A percentile compares a stretch with the other conserved stretches of the same genome.
phyloP scores from a whole-genome alignment of 305 asterid species.

The Solanum chacoense region DNA sequence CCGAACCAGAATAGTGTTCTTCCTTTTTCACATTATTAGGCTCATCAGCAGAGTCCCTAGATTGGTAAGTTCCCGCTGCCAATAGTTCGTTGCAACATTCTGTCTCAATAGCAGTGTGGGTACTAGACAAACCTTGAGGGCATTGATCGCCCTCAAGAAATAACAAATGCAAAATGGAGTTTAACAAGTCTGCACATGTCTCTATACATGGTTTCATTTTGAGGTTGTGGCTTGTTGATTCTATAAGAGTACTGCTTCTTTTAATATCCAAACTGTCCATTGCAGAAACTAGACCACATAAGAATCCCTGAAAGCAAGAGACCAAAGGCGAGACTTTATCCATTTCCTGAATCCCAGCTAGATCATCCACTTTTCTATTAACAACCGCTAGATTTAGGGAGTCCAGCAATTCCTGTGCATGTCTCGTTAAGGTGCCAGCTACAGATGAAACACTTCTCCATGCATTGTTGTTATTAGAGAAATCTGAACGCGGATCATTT shows the following conservation, averaged over 20 bases:
- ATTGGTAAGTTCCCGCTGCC: neutral
- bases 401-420: conserved; percentile 28
- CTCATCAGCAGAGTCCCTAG: conserved; percentile 6
- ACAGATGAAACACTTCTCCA: conserved; percentile 33
- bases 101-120: neutral
- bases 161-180: conserved; percentile 24
- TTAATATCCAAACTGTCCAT: conserved; percentile 21
- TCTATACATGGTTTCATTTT: conserved; percentile 34
- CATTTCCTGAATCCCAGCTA: conserved; percentile 27
- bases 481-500: conserved; percentile 12
- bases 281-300: conserved; percentile 60
- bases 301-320: conserved; percentile 64
- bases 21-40: conserved; percentile 19
- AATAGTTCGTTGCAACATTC: neutral
- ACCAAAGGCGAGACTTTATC: conserved; percentile 41
- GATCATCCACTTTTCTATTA: conserved; percentile 22
- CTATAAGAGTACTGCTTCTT: conserved; percentile 19
- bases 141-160: conserved; percentile 41
- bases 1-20: conserved; percentile 14
- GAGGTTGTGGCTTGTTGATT: conserved; percentile 24
- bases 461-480: conserved; percentile 19
- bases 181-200: conserved; percentile 31
- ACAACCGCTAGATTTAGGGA: conserved; percentile 15
- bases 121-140: conserved; percentile 1
- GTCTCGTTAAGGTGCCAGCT: conserved; percentile 35